Base-by-base conservation (phyloP, 345 rosid species). In the Hibiscus tridactylites region DNA sequence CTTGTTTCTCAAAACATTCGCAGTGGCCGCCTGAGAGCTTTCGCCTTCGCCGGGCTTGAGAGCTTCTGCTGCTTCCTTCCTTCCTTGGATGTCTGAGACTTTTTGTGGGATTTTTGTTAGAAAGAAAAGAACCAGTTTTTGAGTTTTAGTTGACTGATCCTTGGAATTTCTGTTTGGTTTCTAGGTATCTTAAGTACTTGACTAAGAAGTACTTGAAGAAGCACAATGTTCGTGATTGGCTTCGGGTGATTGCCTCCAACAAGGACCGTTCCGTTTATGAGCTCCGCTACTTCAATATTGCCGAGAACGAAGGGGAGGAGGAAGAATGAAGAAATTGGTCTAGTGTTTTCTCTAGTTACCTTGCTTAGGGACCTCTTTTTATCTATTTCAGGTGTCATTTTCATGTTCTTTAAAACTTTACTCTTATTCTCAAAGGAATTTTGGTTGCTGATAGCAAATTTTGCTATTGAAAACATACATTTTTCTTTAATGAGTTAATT, bases 231-330 rank as follows among this genome's bases (percentile, higher is more conserved):
- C 53, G 88, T 37, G 91, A 87, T 75, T 87, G 91, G 88, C 88
- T 87, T 65, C 77, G 88, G 28, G 88, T 87, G 58, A 85, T 87
- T 77, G 81, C 88, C 19, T 79, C 90, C 49, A 85, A 83, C 87
- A 85, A 85, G 80, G 88, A 87, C 33, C 81, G 87, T 2, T 78
- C 60, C 67, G 60, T 83, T n/a, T 87, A 85, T 35, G 90, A 87
- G 68, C 80, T 85, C 42, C 76, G 88, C 58, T 87, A 87, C 77
- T 85, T 87, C 65, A 87, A 87, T 76, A 87, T 85, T 64, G 88
- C 88, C 33, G 94, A 88, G 77, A 90, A 88, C 16, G 91, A 87
- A 78, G 90, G 87, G 37, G 89, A 80, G 67, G 94, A 84, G 65
- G 89, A 88, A 61, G 94, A 87, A 46, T 87, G 73, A 88, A 33